phyloP scores from a whole-genome alignment of 371 early-diverging fungal genomes.

The Cokeromyces recurvatus region DNA sequence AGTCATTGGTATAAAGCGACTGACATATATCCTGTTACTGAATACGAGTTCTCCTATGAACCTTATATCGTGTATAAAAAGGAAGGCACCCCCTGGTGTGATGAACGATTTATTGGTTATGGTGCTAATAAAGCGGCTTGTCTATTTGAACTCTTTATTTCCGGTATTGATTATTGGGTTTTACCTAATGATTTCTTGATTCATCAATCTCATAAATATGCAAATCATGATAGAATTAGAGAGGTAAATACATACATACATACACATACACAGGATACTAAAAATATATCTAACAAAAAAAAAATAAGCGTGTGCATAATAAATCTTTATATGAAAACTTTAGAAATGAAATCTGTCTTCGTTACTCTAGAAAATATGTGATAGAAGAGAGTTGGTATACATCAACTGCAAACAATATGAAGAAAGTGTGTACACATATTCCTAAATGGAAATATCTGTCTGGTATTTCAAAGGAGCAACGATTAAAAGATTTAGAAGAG shows the following conservation, averaged over 20 bases:
- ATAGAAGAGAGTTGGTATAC: slow-evolving; percentile 48
- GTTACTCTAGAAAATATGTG: slow-evolving; percentile 58
- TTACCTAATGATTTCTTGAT: slow-evolving; percentile 54
- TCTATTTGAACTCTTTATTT: slow-evolving; percentile 54
- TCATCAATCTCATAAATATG: slow-evolving; percentile 56
- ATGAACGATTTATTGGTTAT: slow-evolving; percentile 60
- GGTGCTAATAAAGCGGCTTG: slow-evolving; percentile 64
- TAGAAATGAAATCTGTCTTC: slow-evolving; percentile 61
- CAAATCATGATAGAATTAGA: slow-evolving; percentile 43
- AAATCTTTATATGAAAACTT: slow-evolving; percentile 58
- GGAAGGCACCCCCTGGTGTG: slow-evolving; percentile 54
- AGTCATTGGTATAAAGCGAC: slow-evolving; percentile 40
- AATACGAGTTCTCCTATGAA: slow-evolving; percentile 53
- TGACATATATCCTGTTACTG: slow-evolving; percentile 40
- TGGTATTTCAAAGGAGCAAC: slow-evolving; percentile 20
- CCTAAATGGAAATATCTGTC: slow-evolving; percentile 29
- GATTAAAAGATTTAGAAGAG: slow-evolving; percentile 9
- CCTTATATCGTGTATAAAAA: slow-evolving; percentile 51
- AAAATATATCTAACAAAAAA: too few relatives aligned
- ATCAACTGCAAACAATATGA: slow-evolving; percentile 46
- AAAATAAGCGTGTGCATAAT: slow-evolving; percentile 55
- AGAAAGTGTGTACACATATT: slow-evolving; percentile 38
- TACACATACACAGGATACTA: too few relatives aligned
- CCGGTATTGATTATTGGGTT: slow-evolving; percentile 53
- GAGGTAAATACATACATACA: too few relatives aligned